These are phyloP conservation scores for Neostapfia colusana DNA, from an alignment of 176 grass and related monocot species.

Conservation along the genomic window DNA sequence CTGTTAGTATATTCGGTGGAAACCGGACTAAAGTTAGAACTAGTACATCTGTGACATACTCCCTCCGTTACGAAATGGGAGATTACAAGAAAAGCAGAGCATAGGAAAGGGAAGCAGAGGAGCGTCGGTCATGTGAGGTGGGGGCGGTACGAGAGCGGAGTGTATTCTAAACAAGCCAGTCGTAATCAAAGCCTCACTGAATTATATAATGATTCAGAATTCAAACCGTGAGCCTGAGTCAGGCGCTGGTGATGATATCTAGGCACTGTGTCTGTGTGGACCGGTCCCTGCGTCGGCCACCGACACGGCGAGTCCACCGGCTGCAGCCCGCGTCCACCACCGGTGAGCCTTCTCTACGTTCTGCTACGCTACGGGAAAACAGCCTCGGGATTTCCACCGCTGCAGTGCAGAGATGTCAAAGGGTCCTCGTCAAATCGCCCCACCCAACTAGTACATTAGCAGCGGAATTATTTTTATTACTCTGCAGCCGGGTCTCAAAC, in stretches of 20 bases:
- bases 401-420: conserved; percentile 32
- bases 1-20: not conserved
- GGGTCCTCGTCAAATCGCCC: conserved; percentile 45
- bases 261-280: no score
- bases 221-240: no score
- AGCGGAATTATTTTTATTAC: not conserved
- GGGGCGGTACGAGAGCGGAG: not conserved
- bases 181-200: no score
- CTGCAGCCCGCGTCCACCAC: not conserved
- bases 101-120: not conserved
- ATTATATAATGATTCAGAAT: not conserved
- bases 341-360: not conserved
- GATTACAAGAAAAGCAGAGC: no score
- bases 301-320: conserved; percentile 53
- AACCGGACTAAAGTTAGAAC: no score
- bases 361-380: not conserved
- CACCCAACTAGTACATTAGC: conserved; percentile 1
- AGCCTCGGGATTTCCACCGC: conserved; percentile 35
- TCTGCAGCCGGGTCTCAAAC: not conserved
- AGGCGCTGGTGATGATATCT: no score
- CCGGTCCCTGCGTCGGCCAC: conserved; percentile 45
- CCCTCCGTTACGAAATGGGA: no score
- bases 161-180: no score
- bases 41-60: no score
- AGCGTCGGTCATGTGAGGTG: conserved; percentile 41